These are phyloP conservation scores for Coemansia sp. DNA, from an alignment of 192 early-diverging fungal genomes.

Conservation along the genomic window DNA sequence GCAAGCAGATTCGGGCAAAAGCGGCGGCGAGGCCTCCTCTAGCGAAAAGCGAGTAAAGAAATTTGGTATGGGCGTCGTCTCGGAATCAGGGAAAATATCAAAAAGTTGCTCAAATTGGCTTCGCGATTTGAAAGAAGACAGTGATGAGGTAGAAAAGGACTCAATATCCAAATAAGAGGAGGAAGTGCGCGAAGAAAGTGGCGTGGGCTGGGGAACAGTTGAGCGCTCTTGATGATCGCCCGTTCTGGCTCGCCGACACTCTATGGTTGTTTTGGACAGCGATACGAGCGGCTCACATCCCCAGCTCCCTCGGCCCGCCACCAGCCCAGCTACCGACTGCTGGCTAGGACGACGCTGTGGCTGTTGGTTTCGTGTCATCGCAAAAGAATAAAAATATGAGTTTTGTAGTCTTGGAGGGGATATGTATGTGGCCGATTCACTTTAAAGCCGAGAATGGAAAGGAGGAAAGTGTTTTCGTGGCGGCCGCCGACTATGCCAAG, in stretches of 20 bases:
- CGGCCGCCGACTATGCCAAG: not conserved
- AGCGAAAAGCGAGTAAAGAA: conserved; percentile 21
- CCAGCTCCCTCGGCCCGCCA: not conserved
- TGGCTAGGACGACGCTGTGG: not conserved
- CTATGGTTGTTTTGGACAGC: conserved; percentile 30
- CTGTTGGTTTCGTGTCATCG: not conserved
- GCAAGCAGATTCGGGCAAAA: not conserved
- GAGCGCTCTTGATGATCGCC: not conserved
- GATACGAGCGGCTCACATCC: conserved; percentile 47
- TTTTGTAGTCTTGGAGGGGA: not conserved
- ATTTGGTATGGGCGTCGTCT: not conserved
- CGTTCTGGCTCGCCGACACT: conserved; percentile 29
- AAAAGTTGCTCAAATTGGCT: conserved; percentile 37
- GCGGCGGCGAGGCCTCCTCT: not conserved
- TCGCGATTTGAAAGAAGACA: conserved; percentile 20
- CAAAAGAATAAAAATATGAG: not conserved
- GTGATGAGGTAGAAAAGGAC: conserved; percentile 23
- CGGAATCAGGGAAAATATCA: conserved; percentile 27
- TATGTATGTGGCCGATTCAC: not conserved
- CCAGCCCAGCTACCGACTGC: not conserved
- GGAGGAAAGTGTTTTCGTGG: not conserved
- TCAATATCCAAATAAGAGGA: conserved; percentile 34
- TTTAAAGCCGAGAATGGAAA: not conserved
- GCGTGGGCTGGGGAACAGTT: not conserved
- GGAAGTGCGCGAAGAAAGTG: conserved; percentile 22